Evolutionary conservation across 2,329 filamentous ascomycete genomes (phyloP).

Genomic region (Ustulina deusta): DNA sequence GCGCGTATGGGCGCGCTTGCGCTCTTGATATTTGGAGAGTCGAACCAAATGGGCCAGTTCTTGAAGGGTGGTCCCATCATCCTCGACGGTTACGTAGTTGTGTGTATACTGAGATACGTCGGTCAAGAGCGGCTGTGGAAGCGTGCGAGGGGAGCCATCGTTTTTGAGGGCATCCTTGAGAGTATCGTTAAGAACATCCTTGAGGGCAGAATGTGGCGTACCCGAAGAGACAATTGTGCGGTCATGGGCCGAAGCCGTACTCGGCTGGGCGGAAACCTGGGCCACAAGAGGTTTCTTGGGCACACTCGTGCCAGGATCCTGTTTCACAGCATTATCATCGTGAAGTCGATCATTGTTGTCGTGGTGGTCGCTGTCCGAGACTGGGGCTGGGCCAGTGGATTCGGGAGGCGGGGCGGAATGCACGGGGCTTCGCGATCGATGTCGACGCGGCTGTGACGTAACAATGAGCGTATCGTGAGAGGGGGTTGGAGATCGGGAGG

Average conservation of each 20-base stretch:
- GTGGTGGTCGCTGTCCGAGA: slow-evolving; percentile 60
- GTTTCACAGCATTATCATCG: slow-evolving; percentile 47
- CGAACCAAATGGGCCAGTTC: slow-evolving; percentile 83
- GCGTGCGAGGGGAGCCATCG: slow-evolving; percentile 57
- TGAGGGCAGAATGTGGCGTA: slow-evolving; percentile 50
- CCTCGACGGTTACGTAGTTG: slow-evolving; percentile 68
- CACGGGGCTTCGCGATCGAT: slow-evolving; percentile 66
- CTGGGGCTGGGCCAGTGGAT: slow-evolving; percentile 56
- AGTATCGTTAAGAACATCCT: slow-evolving; percentile 51
- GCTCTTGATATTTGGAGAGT: slow-evolving; percentile 83
- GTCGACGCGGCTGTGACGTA: slow-evolving; percentile 62
- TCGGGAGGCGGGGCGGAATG: slow-evolving; percentile 58
- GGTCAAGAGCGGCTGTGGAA: slow-evolving; percentile 67
- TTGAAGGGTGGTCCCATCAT: slow-evolving; percentile 76
- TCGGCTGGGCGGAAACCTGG: slow-evolving; percentile 38
- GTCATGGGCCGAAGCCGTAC: slow-evolving; percentile 31
- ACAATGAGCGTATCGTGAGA: slow-evolving; percentile 65
- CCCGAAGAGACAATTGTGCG: slow-evolving; percentile 48
- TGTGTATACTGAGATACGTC: slow-evolving; percentile 76
- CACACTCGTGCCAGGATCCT: slow-evolving; percentile 54
- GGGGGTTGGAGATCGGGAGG: slow-evolving; percentile 66
- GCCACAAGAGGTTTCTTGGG: slow-evolving; percentile 62
- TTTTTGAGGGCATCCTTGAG: slow-evolving; percentile 50
- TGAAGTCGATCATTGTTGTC: slow-evolving; percentile 50
- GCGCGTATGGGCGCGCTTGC: slow-evolving; percentile 79